Conservation (phyloP, 768 basidiomycete genomes). For the Amanita rubescens region DNA sequence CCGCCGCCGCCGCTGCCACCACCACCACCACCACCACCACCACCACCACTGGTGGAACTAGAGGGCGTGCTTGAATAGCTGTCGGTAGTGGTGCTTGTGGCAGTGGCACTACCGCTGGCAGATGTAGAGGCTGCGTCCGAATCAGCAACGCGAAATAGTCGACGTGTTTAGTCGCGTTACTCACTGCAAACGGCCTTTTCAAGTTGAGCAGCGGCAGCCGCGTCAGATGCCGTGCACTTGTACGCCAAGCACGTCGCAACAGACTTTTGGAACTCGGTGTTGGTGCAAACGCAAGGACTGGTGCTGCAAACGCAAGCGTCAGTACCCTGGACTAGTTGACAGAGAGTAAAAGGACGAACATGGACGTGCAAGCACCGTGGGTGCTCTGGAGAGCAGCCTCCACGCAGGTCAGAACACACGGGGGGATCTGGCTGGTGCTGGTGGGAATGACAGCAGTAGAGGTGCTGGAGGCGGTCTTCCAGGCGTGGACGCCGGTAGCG, state of each 20-base stretch:
- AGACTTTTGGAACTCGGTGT: not conserved
- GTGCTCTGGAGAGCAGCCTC: not conserved
- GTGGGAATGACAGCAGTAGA: not conserved
- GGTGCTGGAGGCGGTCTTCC: not conserved
- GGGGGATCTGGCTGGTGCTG: not conserved
- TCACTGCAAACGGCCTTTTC: no score
- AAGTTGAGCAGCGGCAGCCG: not conserved
- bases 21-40: no score
- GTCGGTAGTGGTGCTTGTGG: not conserved
- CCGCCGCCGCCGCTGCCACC: no score
- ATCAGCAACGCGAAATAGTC: not conserved
- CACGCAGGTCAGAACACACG: not conserved
- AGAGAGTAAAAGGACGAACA: not conserved
- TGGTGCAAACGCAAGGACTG: conserved; percentile 1
- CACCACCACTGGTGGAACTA: no score
- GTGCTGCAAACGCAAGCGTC: not conserved
- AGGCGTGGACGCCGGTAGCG: not conserved
- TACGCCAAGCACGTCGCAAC: not conserved
- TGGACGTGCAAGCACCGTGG: not conserved
- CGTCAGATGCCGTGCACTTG: not conserved
- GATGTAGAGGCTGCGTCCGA: not conserved
- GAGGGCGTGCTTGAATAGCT: no score
- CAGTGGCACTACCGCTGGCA: not conserved
- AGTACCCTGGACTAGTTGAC: not conserved
- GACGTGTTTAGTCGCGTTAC: not conserved